Evolutionary conservation across 2,329 filamentous ascomycete species (phyloP), one percentile per base, ranked within the genome.

Genomic region (Dactylellina drechsleri): DNA sequence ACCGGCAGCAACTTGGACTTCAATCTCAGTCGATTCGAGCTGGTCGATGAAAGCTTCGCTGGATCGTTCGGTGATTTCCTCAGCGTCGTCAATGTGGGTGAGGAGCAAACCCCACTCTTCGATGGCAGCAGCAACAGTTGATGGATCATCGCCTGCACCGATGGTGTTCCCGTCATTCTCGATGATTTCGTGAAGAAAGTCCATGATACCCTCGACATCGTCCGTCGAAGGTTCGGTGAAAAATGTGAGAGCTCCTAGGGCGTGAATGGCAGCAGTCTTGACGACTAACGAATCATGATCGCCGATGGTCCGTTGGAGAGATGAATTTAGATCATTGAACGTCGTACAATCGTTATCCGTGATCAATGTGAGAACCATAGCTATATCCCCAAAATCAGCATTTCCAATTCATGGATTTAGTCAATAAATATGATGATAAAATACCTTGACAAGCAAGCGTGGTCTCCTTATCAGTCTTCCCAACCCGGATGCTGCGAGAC

Each of bases 11-110:
- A 92, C 88, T 79, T 95, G 92, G 0, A 96, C 91, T 7, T 86
- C 84, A 0, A 88, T 84, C 71, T 92, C 89, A 36, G 85, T 85
- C 80, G 91, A 92, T 73, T 93, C 89, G 16, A 97, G 89, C 82
- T 96, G 93, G 56, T 96, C 92, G 49, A 92, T 89, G 78, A 97
- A 92, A 1, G 90, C 89, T 62, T 95, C 91, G 79, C 95, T 87
- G 15, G 91, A 90, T 28, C 87, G 83, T 77, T 92, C 89, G 36
- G 90, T 92, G 74, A 89, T 85, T 15, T 87, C 86, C 78, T 91
- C 88, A 50, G 93, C 85, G 79, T 94, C 91, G 2, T 93, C 90
- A 5, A 94, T 83, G 74, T 91, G 87, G 2, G 91, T 93, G 4
- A 91, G 91, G 4, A 96, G 86, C 77, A 94, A 90, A 0, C 90